Evolutionary conservation across 352 stramenopile species (phyloP), one percentile per base, ranked within the genome.

Genomic region (Phytophthora kernoviae): DNA sequence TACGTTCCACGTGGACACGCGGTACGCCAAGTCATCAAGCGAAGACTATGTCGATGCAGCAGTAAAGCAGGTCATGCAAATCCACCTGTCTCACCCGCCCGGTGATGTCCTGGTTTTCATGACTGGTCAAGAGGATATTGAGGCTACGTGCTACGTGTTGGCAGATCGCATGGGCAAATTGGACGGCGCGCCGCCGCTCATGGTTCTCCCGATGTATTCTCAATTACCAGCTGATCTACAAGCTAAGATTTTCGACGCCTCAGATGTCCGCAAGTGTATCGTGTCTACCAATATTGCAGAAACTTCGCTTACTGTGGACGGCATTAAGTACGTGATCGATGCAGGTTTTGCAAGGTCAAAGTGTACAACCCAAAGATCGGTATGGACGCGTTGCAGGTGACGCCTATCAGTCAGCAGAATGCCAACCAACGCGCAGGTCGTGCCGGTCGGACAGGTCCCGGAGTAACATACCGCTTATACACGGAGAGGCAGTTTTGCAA

Each of bases 101-200:
- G 98, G 98, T 37, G 98, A 99, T 75, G 96, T 99, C 58, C 67
- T 99, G 5, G 96, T 99, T 36, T 99, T 99, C 68, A 99, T 99
- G 97, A 99, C 98, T 1, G 98, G 98, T 6, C 98, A 99, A 77
- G 97, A 99, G 75, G 98, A 99, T 65, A 99, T 99, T 68, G 97
- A 99, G 54, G 88, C 93, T 8, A 97, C 91, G 11, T 98, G 94
- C 62, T 96, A 87, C 54, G 87, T 99, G 21, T 56, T 99, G 3
- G 93, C 94, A 11, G 94, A 99, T 54, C 94, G 96, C n/a, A 98
- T 99, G 79, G 88, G 83, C 15, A 93, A 96, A 42, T 71, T 99
- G 12, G 93, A 96, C 27, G 91, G 93, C 37, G 87, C 94, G 4
- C 93, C 94, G 17, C 96, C 96, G 17, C 77, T 99, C 6, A 88